Evolutionary conservation across 2,329 filamentous ascomycete species (phyloP), one percentile per base, ranked within the genome.

Genomic region (Cytospora leucostoma): DNA sequence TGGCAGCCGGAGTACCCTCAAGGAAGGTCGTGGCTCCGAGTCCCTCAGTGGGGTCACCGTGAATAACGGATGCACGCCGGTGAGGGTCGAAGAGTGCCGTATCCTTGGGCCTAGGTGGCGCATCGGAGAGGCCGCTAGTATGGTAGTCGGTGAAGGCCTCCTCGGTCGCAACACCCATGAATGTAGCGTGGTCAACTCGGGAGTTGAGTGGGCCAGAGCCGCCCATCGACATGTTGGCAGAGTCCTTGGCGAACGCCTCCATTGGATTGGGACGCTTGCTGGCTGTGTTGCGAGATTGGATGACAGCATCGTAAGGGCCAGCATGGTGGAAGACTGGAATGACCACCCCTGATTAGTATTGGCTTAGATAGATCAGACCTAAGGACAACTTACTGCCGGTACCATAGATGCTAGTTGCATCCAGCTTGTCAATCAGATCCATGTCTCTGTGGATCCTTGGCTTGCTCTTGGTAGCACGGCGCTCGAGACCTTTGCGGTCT

Each of bases 381-480:
- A 61, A 66, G 10, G 12, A 8, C 47, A 44, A 87, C 91, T 78
- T 81, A 96, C 92, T 80, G 77, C 94, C 93, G 71, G 90, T 92
- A 63, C 95, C 94, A 73, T 96, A 97, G 70, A 98, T 96, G 74
- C 93, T 93, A 5, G 93, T 97, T 67, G 95, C 93, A 79, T 98
- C 95, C 68, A 99, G 81, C 75, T 97, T 94, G 78, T 99, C 95
- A 71, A 99, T 98, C 53, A 98, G 85, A 74, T 99, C 95, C 68
- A 98, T 77, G 68, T 82, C 83, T 59, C 80, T 75, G 69, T 77
- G 82, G 13, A 77, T 74, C 56, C 77, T 76, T 12, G 76, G 71
- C 68, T 79, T 81, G 35, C 63, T 59, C 71, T 82, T 80, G n/a
- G 44, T 19, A 21, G 19, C 44, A 21, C 44, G 40, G 40, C 5